Percentiles rank a stretch among this genome's conserved stretches.
phyloP scores from a whole-genome alignment of 148 eudicot genomes.

The Gaultheria prostrata region DNA sequence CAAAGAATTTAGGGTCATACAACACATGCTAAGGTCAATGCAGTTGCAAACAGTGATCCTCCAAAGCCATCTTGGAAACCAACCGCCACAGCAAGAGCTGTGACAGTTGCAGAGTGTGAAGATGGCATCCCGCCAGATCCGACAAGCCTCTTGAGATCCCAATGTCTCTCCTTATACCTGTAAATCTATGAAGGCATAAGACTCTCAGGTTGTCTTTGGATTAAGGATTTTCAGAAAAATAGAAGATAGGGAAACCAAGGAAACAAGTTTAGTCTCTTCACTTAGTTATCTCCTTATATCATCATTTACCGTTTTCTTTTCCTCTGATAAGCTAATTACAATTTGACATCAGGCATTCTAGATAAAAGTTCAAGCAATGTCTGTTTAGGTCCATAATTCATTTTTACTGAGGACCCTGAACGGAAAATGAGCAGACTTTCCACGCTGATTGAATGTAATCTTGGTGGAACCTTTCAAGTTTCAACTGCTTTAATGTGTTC shows the following conservation, averaged over 20 bases:
- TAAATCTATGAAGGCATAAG: conserved; percentile 47
- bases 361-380: not conserved
- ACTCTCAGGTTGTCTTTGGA: conserved; percentile 23
- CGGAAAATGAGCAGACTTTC: not conserved
- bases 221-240: not conserved
- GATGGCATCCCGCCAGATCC: conserved; percentile 99
- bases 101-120: conserved; percentile 93
- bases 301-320: not conserved
- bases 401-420: not conserved
- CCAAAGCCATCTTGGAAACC: conserved; percentile 83
- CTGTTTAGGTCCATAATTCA: not conserved
- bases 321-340: conserved; percentile 12
- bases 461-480: not conserved
- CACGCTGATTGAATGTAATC: not conserved
- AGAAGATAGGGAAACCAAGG: not conserved
- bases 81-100: conserved; percentile 76
- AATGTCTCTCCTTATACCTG: conserved; percentile 88
- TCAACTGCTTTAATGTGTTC: not conserved
- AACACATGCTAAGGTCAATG: conserved; percentile 73
- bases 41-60: conserved; percentile 69
- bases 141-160: conserved; percentile 81
- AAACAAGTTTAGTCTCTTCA: not conserved
- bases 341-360: not conserved
- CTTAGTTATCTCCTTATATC: not conserved
- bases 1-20: conserved; percentile 42